These are phyloP conservation scores for Microbotryum silenes-acaulis DNA, from an alignment of 1,284 basidiomycete species.

Conservation along the genomic window DNA sequence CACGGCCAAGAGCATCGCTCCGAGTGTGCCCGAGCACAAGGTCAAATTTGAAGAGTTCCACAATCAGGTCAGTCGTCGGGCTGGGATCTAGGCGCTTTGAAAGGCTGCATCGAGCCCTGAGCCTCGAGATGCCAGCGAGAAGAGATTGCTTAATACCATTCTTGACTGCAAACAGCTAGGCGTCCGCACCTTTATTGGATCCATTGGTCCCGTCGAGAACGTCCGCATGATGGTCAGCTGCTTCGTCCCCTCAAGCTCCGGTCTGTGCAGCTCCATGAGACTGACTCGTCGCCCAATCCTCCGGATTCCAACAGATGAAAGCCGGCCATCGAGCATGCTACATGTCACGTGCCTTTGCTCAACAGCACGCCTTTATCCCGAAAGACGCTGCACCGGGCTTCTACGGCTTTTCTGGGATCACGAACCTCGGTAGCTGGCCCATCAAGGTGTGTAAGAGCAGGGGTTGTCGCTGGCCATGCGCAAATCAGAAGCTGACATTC, in stretches of 20 bases:
- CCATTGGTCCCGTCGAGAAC: slow-evolving; percentile 78
- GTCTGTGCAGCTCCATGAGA: slow-evolving; percentile 11
- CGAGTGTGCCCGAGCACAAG: slow-evolving; percentile 55
- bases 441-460: slow-evolving; percentile 22
- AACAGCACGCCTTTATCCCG: slow-evolving; percentile 81
- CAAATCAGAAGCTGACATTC: not conserved
- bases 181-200: slow-evolving; percentile 83
- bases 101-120: not conserved
- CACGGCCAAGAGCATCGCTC: slow-evolving; percentile 12
- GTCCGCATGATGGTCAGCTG: slow-evolving; percentile 38
- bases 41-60: slow-evolving; percentile 78
- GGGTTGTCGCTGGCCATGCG: no score
- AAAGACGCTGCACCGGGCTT: slow-evolving; percentile 63
- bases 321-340: slow-evolving; percentile 92
- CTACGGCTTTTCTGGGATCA: slow-evolving; percentile 71
- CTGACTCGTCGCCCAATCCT: not conserved
- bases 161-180: slow-evolving; percentile 47
- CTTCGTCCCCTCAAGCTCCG: not conserved
- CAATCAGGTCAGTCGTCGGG: slow-evolving; percentile 45
- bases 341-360: slow-evolving; percentile 86
- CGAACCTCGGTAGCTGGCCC: slow-evolving; percentile 45
- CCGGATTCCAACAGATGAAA: slow-evolving; percentile 50
- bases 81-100: no score
- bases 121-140: not conserved
- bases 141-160: not conserved